Base-by-base conservation (phyloP, 177 flowering plant species). In the Vitis hybrid region DNA sequence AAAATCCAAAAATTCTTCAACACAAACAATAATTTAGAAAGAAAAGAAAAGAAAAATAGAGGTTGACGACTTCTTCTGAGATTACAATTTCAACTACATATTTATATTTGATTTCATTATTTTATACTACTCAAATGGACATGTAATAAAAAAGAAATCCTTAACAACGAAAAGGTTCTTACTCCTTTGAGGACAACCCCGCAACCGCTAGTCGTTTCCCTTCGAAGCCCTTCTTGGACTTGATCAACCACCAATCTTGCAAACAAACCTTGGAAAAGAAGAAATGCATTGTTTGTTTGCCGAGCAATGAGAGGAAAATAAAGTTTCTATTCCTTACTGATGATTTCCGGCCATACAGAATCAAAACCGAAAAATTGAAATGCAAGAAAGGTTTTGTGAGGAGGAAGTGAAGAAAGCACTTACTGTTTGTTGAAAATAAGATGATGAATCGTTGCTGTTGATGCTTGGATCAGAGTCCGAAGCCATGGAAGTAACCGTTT, bases 171-270 rank as follows among this genome's bases (percentile, higher is more conserved):
- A 32, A 62, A 15, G 40, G 32, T 62, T 3, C 70, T 55, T 74
- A 84, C 89, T 70, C 71, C 57, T 21, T 58, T 6, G 77, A 76
- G 11, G 82, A 49, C n/a, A 80, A 62, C 0, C 93, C 93, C 8
- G 79, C 87, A 52, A 86, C 77, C 0, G 83, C 87, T 8, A 89
- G 76, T 57, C 71, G 69, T 69, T 74, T 85, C 55, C 88, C 89
- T 30, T 79, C 19, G 60, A 56, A 64, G 11, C 78, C 85, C 2
- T 63, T 70, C 55, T 75, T 78, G 7, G 84, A 66, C 70, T 74
- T 75, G 52, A 76, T 65, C 75, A 89, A 67, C 93, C 93, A 89
- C 93, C 91, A 87, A 50, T 86, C 85, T 4, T 66, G 18, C 81
- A 89, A 83, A 70, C 78, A 79, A n/a, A 87, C 88, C 91, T 87